These are phyloP conservation scores for Globisporangium cederbergense DNA, from an alignment of 352 stramenopile species.

Conservation along the genomic window DNA sequence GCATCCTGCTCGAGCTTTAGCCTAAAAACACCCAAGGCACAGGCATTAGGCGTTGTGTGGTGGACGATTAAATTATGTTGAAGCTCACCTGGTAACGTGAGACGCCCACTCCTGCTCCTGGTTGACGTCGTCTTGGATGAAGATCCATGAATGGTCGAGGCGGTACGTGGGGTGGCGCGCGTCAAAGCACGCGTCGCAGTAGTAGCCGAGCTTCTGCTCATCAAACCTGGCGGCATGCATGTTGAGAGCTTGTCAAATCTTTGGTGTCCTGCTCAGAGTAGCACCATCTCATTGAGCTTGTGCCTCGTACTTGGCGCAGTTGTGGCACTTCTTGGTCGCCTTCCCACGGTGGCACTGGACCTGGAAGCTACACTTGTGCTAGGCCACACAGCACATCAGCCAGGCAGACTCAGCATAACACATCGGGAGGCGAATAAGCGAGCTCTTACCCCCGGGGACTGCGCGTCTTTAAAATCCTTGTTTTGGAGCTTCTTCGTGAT, in stretches of 20 bases:
- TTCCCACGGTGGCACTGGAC: slow-evolving; percentile 36
- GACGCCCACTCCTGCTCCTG: slow-evolving; percentile 61
- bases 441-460: slow-evolving; percentile 16
- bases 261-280: no score
- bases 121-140: slow-evolving; percentile 51
- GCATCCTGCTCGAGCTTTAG: slow-evolving; percentile 67
- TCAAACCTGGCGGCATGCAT: slow-evolving; percentile 44
- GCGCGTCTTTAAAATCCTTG: slow-evolving; percentile 19
- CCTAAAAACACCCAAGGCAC: slow-evolving; percentile 20
- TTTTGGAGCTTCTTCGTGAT: neutral
- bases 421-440: no score
- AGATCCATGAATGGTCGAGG: slow-evolving; percentile 47
- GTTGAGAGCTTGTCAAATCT: no score
- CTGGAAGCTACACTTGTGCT: slow-evolving; percentile 57
- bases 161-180: slow-evolving; percentile 51
- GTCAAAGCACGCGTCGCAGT: slow-evolving; percentile 68
- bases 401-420: neutral
- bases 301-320: slow-evolving; percentile 51
- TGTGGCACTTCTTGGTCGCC: slow-evolving; percentile 65
- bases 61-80: neutral
- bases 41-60: neutral
- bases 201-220: slow-evolving; percentile 40
- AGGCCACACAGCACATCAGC: neutral
- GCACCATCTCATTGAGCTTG: neutral
- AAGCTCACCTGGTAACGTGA: slow-evolving; percentile 43